These are phyloP conservation scores for Epichloe uncinata DNA, from an alignment of 2,329 filamentous ascomycete genomes.

Conservation along the genomic window DNA sequence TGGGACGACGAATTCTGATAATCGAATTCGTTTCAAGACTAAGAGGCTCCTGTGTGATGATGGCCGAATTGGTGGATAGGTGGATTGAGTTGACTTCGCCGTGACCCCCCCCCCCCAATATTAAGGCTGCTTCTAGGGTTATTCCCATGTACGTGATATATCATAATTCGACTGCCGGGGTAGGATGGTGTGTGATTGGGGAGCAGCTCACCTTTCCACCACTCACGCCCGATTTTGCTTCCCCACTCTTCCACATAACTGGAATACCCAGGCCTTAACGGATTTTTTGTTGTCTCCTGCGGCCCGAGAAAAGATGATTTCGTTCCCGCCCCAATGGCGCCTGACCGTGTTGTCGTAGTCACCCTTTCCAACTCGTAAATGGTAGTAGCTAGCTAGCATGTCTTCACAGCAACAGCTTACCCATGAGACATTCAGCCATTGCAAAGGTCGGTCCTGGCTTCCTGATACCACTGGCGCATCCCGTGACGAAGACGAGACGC, in stretches of 20 bases:
- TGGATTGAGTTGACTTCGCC: neutral
- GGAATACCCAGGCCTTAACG: neutral
- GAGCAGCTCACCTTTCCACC: neutral
- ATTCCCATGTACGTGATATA: neutral
- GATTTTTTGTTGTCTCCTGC: neutral
- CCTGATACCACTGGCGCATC: neutral
- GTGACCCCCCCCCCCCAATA: neutral
- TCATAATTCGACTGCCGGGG: conserved; percentile 4
- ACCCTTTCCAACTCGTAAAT: neutral
- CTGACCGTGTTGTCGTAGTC: neutral
- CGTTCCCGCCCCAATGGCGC: neutral
- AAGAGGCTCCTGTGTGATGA: neutral
- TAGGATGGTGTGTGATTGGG: neutral
- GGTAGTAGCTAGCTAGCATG: too few relatives aligned
- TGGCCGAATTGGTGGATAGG: neutral
- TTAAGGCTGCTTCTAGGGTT: neutral
- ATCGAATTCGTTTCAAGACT: neutral
- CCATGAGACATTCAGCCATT: neutral
- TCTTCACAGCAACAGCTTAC: too few relatives aligned
- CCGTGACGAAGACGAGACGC: conserved; percentile 1
- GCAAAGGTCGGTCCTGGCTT: neutral
- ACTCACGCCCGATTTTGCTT: neutral
- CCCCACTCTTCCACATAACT: neutral
- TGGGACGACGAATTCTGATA: neutral
- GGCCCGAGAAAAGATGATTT: neutral